Evolutionary conservation across 176 grass and related monocot species (phyloP).

Genomic region (Carex kokanica): DNA sequence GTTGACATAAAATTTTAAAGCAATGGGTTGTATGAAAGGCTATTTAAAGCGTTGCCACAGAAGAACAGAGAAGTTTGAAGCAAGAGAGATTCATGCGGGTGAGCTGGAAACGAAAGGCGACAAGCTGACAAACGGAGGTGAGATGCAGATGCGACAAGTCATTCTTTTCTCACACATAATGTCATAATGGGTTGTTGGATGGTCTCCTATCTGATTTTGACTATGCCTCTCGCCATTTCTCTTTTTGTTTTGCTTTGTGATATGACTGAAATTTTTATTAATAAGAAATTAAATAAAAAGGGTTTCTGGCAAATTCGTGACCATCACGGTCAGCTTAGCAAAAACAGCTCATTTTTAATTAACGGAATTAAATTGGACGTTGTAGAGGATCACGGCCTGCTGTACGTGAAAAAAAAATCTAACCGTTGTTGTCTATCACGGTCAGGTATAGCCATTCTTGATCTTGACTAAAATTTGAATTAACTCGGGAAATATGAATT

Average conservation of each 20-base stretch:
- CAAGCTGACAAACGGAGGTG: constrained; percentile 6
- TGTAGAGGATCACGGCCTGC: no score
- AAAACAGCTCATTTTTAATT: no score
- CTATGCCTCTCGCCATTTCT: not conserved
- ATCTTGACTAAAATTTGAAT: no score
- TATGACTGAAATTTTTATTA: no score
- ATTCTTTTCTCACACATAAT: not conserved
- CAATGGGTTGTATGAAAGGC: not conserved
- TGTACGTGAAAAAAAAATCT: no score
- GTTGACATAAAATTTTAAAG: not conserved
- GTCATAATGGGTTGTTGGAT: constrained; percentile 11
- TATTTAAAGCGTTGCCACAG: not conserved
- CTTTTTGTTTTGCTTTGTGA: not conserved
- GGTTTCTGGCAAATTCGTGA: no score
- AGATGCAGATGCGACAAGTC: not conserved
- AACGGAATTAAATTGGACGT: no score
- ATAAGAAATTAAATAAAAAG: no score
- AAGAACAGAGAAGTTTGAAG: constrained; percentile 8
- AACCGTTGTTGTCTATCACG: no score
- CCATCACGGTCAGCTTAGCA: no score
- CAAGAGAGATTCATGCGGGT: not conserved
- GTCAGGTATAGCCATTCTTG: no score
- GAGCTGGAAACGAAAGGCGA: constrained; percentile 30
- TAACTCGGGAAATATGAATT: no score
- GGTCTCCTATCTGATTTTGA: constrained; percentile 19